A percentile compares a stretch with the other conserved stretches of the same genome.
Evolutionary conservation across 257 asterid genomes (phyloP).

Genomic region (Paraleonurus japonicus): DNA sequence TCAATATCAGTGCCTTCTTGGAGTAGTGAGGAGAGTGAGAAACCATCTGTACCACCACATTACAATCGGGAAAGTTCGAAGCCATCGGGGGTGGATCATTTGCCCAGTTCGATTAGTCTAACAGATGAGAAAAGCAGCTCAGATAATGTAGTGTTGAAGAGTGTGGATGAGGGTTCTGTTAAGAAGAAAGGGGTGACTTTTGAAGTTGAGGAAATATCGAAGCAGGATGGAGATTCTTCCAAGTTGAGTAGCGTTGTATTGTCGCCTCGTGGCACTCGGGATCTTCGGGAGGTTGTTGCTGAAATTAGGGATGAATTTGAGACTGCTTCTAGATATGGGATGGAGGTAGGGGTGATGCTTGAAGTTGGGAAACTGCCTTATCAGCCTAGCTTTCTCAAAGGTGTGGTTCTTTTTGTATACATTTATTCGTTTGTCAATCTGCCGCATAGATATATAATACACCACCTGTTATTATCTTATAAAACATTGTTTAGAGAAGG

Average conservation of each 20-base stretch:
- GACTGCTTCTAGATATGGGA: slow-evolving; percentile 77
- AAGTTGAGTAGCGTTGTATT: slow-evolving; percentile 56
- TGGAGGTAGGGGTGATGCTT: slow-evolving; percentile 88
- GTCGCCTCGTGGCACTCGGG: slow-evolving; percentile 76
- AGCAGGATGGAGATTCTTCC: slow-evolving; percentile 68
- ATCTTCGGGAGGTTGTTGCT: slow-evolving; percentile 80
- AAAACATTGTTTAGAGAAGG: neutral
- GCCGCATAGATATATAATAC: neutral
- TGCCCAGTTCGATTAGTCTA: slow-evolving; percentile 39
- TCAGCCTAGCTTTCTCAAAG: slow-evolving; percentile 74
- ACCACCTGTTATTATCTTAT: neutral
- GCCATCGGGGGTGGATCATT: slow-evolving; percentile 28
- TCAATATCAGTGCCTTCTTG: slow-evolving; percentile 41
- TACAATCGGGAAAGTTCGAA: slow-evolving; percentile 23
- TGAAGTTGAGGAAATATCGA: slow-evolving; percentile 68
- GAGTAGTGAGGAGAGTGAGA: slow-evolving; percentile 47
- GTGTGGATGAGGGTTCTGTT: slow-evolving; percentile 56
- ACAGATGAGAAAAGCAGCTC: slow-evolving; percentile 62
- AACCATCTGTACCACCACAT: slow-evolving; percentile 28
- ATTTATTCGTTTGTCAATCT: neutral
- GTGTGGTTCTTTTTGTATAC: slow-evolving; percentile 35
- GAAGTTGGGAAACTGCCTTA: slow-evolving; percentile 94
- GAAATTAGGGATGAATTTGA: slow-evolving; percentile 92
- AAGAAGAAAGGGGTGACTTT: slow-evolving; percentile 87
- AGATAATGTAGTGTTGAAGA: slow-evolving; percentile 46